Conservation (phyloP, 176 grass and related monocot species). For the Puya raimondii region DNA sequence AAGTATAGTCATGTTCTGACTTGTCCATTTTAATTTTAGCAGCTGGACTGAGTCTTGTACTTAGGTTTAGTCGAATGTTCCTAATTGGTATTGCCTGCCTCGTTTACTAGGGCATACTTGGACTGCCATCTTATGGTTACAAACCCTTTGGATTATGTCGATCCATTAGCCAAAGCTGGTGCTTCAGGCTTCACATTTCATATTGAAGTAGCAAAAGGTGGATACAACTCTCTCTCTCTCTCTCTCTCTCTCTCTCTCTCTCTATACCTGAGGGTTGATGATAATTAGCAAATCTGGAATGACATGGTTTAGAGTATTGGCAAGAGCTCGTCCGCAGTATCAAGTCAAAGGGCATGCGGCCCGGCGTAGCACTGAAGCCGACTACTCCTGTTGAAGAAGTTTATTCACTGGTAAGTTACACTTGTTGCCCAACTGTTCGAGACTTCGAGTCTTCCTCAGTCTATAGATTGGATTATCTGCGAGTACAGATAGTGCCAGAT, state of each 20-base stretch:
- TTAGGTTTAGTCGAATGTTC: not conserved
- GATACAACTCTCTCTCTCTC: not conserved
- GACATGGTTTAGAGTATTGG: slow-evolving; percentile 62
- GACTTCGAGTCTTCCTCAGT: not conserved
- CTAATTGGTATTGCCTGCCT: slow-evolving; percentile 1
- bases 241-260: not conserved
- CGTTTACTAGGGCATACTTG: slow-evolving; percentile 63
- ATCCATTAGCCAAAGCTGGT: slow-evolving; percentile 75
- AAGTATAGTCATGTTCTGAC: slow-evolving; percentile 44
- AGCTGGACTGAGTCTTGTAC: not conserved
- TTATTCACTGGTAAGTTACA: slow-evolving; percentile 40
- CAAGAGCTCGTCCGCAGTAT: slow-evolving; percentile 69
- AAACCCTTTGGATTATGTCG: slow-evolving; percentile 80
- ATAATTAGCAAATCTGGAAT: slow-evolving; percentile 9
- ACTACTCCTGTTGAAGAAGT: slow-evolving; percentile 82
- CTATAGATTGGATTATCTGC: not conserved
- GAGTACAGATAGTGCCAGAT: too few relatives aligned
- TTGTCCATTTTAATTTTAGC: not conserved
- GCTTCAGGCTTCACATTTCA: slow-evolving; percentile 99
- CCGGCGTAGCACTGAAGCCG: slow-evolving; percentile 90
- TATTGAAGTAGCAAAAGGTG: slow-evolving; percentile 88
- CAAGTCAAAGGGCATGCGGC: slow-evolving; percentile 71
- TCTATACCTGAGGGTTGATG: not conserved
- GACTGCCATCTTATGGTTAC: slow-evolving; percentile 99
- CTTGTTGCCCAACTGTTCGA: not conserved